Evolutionary conservation across 306 rosid genomes (phyloP), one percentile per base, ranked within the genome.

Genomic region (Canavalia ensiformis): DNA sequence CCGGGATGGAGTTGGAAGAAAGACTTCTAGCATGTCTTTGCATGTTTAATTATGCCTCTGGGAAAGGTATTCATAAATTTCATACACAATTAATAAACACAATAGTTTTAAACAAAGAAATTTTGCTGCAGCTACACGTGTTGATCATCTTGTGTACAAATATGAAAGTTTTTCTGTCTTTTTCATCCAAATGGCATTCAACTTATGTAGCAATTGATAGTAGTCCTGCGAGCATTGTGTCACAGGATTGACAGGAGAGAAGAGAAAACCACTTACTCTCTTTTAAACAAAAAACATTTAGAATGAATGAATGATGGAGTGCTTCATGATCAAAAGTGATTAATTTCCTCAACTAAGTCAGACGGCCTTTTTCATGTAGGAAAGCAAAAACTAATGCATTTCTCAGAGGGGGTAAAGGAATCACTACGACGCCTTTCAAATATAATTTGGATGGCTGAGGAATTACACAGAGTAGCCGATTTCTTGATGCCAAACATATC

Each of bases 361-460:
- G 39, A 75, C 51, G 69, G 0, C 5, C 12, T 50, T 70, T 79
- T 65, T 52, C 34, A 57, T 86, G 82, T 5, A 92, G 97, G 97
- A 76, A 92, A 88, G 93, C 91, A 85, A 85, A 90, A 88, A 39
- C 87, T 92, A n/a, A 77, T 84, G 85, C 86, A 88, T 77, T 89
- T 89, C 89, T 90, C 97, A 1, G 97, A 92, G 86, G 95, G 97
- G 51, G 92, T 92, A 31, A 87, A 87, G 79, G 91, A 92, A 82
- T 90, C 97, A 74, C 82, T 92, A 39, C 78, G 97, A 70, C 93
- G 95, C 51, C 92, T 92, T 78, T 92, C 97, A 46, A 86, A 46
- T 74, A 81, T 92, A 64, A 89, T 76, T 57, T 92, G 97, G 97
- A 89, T 90, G 93, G 95, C 97, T 1, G 97, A 92, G 75, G 97